A percentile compares a stretch with the other conserved stretches of the same genome.
phyloP scores from a whole-genome alignment of 139 green algal species.

The Trebouxia sp. region DNA sequence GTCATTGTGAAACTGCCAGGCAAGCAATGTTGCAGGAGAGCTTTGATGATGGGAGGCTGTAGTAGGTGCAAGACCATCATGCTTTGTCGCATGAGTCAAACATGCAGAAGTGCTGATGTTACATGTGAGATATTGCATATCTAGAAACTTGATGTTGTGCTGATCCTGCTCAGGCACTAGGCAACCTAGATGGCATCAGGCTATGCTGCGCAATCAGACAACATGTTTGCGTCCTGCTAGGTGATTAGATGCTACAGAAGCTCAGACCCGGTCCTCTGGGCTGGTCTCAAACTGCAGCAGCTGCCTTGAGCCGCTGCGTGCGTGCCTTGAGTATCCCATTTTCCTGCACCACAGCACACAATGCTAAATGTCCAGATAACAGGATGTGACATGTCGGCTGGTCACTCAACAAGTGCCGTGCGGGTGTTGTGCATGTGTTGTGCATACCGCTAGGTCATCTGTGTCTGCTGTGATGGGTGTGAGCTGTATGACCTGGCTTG shows the following conservation, averaged over 20 bases:
- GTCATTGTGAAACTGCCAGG: too few species aligned
- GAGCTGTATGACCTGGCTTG: constrained; percentile 43
- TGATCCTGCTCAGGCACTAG: too few species aligned
- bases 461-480: constrained; percentile 60
- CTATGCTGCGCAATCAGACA: too few species aligned
- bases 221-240: neutral
- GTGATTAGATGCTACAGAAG: neutral
- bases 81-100: too few species aligned
- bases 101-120: too few species aligned
- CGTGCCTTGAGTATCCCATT: neutral
- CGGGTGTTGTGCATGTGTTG: neutral
- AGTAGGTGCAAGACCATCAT: too few species aligned
- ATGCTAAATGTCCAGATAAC: neutral
- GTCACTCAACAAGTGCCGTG: neutral
- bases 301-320: neutral
- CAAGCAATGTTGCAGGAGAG: too few species aligned
- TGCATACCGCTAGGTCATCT: constrained; percentile 64
- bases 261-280: neutral
- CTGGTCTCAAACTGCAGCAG: neutral
- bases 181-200: too few species aligned
- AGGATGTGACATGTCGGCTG: too few species aligned
- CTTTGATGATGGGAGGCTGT: too few species aligned
- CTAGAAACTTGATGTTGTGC: neutral
- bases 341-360: neutral
- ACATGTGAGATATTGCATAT: too few species aligned